Base-by-base conservation (phyloP, 129 eudicot genomes). In the Flaveria bidentis region DNA sequence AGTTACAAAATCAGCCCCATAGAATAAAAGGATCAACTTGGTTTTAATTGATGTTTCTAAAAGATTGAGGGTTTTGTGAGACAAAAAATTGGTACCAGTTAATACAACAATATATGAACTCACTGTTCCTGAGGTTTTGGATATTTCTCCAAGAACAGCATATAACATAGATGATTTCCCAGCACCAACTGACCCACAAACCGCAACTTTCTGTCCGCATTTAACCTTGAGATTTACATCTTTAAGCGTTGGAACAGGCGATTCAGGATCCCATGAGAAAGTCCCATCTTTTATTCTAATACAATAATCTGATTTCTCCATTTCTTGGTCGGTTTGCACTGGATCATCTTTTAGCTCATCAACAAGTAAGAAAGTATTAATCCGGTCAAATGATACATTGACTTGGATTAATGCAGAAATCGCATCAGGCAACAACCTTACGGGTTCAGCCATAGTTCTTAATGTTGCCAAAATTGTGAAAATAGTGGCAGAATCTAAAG, bases 121-220 rank as follows among this genome's bases (percentile, higher is more conserved):
- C 23, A 91, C 93, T 2, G 63, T 80, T 80, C 93, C 89, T 13
- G 91, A 84, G 56, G 47, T 76, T 62, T 66, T 88, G 47, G 87
- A 83, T 50, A 88, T 86, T 76, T 92, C 98, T 62, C 91, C 91
- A 30, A 92, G 94, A 10, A 90, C 65, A 69, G 92, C 86, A 80
- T 75, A 75, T 9, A 88, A 22, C 61, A 88, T 41, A 33, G 93
- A 88, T 2, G 97, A 91, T 69, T 91, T 91, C 55, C 91, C 91
- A 39, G 97, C 65, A 12, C 93, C 93, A 83, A 91, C 91, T 28
- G 87, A 76, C 16, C 97, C 91, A 28, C 91, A 88, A 73, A 91
- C 78, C 12, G 93, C 91, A 64, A 83, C 75, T 78, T 82, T 86
- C 56, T 84, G 72, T 25, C 91, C 89, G 41, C 16, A 1, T 28